Base-by-base conservation (phyloP, 441 rosid genomes). In the Aquilaria agallochum region DNA sequence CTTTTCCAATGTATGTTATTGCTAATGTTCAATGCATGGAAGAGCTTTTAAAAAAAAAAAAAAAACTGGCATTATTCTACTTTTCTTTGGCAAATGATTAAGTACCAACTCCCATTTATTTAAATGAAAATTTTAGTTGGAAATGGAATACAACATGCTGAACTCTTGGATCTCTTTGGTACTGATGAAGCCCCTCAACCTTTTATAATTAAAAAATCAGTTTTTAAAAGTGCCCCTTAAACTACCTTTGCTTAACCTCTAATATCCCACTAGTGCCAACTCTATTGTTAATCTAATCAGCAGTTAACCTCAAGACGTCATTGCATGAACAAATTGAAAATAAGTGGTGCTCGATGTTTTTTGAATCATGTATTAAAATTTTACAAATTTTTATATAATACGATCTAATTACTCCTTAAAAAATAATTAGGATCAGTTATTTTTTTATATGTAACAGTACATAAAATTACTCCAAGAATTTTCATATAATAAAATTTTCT, bases 241-340 rank as follows among this genome's bases (percentile, higher is more conserved):
- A 52, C 48, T 33, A 11, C 54, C 52, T 61, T 66, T 73, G 66
- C 83, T 63, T 73, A 20, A 31, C 46, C 20, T 51, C 57, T 51
- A 68, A 74, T 68, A 70, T 8, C 12, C 20, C 70, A 47, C 62
- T 57, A 48, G 57, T 13, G 42, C 62, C 30, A 15, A 54, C 27
- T 31, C 50, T 56, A 15, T 55, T 59, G 49, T 51, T 53, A 10
- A 44, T 32, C 1, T 46, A 47, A 46, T 42, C 33, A 60, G 12
- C 33, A n/a, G 12, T 30, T 27, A 51, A 44, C 49, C 47, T 50
- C 31, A 44, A 27, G 67, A 52, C 48, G 31, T 42, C 66, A 20
- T 20, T 20, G 27, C 1, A 20, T 20, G 27, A 20, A 20, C 27
- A 20, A 20, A 20, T 20, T 20, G 1, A 20, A 20, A 20, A 20